phyloP scores from a whole-genome alignment of 2,329 filamentous ascomycete species.

The Didymosphaeria variabile region DNA sequence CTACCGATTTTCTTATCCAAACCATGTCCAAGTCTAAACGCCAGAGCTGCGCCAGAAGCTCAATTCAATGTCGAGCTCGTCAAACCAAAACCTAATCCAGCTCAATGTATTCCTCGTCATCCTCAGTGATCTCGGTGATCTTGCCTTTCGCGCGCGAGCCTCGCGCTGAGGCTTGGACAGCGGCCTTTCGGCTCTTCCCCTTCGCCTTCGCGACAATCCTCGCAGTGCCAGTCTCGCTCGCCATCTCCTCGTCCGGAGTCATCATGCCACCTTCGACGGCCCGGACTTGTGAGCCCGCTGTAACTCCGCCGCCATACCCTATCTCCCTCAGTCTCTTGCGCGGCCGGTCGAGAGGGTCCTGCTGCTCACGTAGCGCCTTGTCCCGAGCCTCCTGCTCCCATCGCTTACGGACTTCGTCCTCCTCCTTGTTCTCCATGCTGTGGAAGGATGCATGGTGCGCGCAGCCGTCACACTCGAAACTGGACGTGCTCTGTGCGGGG shows the following conservation, averaged over 20 bases:
- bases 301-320: constrained; percentile 26
- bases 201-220: constrained; percentile 14
- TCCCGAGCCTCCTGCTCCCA: constrained; percentile 54
- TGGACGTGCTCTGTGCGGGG: constrained; percentile 53
- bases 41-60: background rate
- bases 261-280: constrained; percentile 14
- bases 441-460: constrained; percentile 65
- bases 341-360: constrained; percentile 24
- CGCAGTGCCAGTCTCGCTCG: constrained; percentile 17
- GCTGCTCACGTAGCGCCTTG: constrained; percentile 28
- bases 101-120: constrained; percentile 37
- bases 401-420: constrained; percentile 57
- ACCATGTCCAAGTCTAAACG: background rate
- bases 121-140: constrained; percentile 30
- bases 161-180: constrained; percentile 10
- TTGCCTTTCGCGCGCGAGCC: constrained; percentile 27
- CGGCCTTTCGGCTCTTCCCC: constrained; percentile 20
- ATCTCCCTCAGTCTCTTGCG: constrained; percentile 42
- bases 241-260: constrained; percentile 19
- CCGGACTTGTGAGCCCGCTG: background rate
- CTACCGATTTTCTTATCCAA: background rate
- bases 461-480: constrained; percentile 66
- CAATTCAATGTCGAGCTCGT: background rate
- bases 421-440: constrained; percentile 60
- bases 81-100: constrained; percentile 31